A percentile compares a stretch with the other conserved stretches of the same genome.
These are phyloP conservation scores for Aquilaria malaccensis DNA, from an alignment of 345 rosid genomes.

Conservation along the genomic window DNA sequence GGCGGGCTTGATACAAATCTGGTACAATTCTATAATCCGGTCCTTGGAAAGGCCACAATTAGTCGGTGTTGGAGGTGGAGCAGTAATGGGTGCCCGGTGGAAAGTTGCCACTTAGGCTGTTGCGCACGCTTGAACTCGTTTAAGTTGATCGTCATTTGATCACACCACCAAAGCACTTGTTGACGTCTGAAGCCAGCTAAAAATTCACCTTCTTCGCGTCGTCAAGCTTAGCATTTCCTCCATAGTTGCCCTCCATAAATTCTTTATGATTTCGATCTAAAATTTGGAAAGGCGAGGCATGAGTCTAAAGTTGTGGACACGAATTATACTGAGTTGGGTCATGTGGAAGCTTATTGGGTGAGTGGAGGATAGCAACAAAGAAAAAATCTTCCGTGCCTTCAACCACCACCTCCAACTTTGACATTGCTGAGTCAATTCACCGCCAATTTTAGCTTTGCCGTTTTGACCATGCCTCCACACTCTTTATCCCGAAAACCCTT, in stretches of 20 bases:
- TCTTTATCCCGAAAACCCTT: too few species aligned
- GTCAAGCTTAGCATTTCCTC: constrained; percentile 1
- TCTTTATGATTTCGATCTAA: too few species aligned
- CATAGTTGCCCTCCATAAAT: not conserved
- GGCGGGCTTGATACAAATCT: constrained; percentile 35
- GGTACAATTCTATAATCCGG: constrained; percentile 29
- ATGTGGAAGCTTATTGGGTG: too few species aligned
- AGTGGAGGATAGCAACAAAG: not conserved
- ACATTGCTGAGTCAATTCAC: too few species aligned
- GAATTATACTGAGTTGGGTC: too few species aligned
- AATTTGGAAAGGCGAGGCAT: too few species aligned
- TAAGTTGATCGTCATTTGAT: constrained; percentile 28
- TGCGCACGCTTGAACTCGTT: constrained; percentile 29
- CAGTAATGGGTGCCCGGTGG: constrained; percentile 10
- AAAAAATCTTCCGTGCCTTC: too few species aligned
- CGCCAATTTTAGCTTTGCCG: too few species aligned
- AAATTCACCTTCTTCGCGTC: not conserved
- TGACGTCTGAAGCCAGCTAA: constrained; percentile 21
- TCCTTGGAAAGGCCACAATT: constrained; percentile 26
- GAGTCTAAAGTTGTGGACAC: too few species aligned
- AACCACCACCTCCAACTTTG: too few species aligned
- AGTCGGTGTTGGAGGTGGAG: not conserved
- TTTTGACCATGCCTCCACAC: too few species aligned
- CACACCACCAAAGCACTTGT: constrained; percentile 19
- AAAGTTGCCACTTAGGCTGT: constrained; percentile 24